Base-by-base conservation (phyloP, 1,284 basidiomycete genomes). In the Rhodotorula sp. region DNA sequence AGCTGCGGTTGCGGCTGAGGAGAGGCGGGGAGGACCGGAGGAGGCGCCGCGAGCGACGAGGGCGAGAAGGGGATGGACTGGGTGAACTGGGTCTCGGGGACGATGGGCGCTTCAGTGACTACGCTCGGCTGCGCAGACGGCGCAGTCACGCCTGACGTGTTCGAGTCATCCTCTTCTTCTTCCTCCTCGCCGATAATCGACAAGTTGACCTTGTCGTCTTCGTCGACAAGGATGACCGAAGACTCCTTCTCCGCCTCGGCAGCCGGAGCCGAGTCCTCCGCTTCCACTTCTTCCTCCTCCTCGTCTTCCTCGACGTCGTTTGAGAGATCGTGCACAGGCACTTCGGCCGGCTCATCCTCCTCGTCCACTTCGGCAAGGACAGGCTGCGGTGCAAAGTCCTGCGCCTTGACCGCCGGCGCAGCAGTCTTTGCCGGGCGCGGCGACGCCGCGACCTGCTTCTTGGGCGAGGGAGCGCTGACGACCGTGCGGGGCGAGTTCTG, bases 101-200 rank as follows among this genome's bases (percentile, higher is more conserved):
- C 17, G 60, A 67, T n/a, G 53, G 60, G 63, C 52, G 21, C 64
- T 23, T 45, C 25, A 12, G 55, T 44, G 42, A 49, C 49, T 49
- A 66, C 44, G 14, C 54, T 54, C 17, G 62, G 45, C 4, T 21
- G 44, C 7, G 45, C 25, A 14, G 66, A 44, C 0, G 52, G 48
- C 21, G 63, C 55, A 12, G 60, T 50, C 21, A 46, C 60, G n/a
- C 23, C 21, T 16, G 56, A 50, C 9, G 14, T 52, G 61, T 34
- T n/a, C 12, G 34, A 21, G 16, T 45, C 48, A 34, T 61, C 70
- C 50, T 74, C 73, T 12, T 72, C 70, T n/a, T 72, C 73, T 21
- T 70, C 70, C 42, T 74, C 70, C 27, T 73, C 74, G 64, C 74
- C 74, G 49, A 75, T 75, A 48, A 73, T 73, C 4, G 74, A 73